phyloP scores from a whole-genome alignment of 108 stramenopile genomes.

The Cylindrotheca fusiformis region DNA sequence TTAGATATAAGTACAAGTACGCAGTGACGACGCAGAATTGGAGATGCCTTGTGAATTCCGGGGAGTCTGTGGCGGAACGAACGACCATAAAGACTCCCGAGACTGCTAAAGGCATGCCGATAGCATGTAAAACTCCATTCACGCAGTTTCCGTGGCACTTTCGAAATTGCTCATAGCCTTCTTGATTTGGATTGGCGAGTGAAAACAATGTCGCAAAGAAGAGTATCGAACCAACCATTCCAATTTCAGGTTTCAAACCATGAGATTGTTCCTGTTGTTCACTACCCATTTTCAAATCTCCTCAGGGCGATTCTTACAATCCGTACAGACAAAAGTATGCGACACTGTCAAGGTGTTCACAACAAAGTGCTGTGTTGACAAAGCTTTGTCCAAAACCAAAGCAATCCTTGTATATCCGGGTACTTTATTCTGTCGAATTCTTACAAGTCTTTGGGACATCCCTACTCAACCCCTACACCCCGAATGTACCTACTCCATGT shows the following conservation, averaged over 20 bases:
- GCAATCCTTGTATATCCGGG: too few species aligned
- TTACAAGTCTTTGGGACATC: too few species aligned
- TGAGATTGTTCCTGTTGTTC: not conserved
- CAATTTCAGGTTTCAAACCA: conserved; percentile 11
- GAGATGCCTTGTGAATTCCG: conserved; percentile 17
- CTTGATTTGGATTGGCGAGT: conserved; percentile 12
- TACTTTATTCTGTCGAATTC: too few species aligned
- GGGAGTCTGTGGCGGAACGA: conserved; percentile 7
- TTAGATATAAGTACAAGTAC: conserved; percentile 17
- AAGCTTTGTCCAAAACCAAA: too few species aligned
- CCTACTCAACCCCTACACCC: too few species aligned
- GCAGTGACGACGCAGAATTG: conserved; percentile 9
- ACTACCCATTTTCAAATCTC: not conserved
- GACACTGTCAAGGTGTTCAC: too few species aligned
- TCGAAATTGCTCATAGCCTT: conserved; percentile 24
- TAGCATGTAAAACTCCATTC: conserved; percentile 20
- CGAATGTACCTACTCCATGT: too few species aligned
- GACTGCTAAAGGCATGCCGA: conserved; percentile 27
- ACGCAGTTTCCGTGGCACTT: conserved; percentile 29
- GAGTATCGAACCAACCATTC: conserved; percentile 19
- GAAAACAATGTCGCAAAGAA: conserved; percentile 24
- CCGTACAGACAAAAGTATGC: too few species aligned
- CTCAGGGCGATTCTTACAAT: too few species aligned
- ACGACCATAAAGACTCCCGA: conserved; percentile 30
- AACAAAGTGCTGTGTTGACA: too few species aligned